Evolutionary conservation across 1,284 basidiomycete species (phyloP), one percentile per base, ranked within the genome.

Genomic region (Tetrapyrgos nigripes): DNA sequence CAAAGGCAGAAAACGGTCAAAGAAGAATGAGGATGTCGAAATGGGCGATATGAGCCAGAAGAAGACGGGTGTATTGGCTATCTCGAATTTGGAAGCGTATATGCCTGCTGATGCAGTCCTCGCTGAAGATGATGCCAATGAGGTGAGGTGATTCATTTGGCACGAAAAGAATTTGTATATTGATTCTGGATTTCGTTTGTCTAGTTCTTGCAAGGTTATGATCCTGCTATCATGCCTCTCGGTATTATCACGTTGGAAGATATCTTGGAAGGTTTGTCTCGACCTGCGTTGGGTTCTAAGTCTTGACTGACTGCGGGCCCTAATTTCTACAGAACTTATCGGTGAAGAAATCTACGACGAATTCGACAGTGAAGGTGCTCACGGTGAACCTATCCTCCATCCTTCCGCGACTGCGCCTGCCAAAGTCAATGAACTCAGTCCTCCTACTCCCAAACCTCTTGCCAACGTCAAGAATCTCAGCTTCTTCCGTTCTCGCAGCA

Each of bases 191-290:
- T n/a, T n/a, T n/a, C n/a, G 57, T n/a, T n/a, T n/a, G n/a, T n/a
- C n/a, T 68, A 90, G 83, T 92, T 94, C 74, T 76, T 93, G 68
- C 86, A 89, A 76, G 83, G 81, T 49, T 83, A 92, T 17, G 91
- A 89, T 70, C 89, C 83, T 0, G 84, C 87, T 23, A 80, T 91
- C 27, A 89, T 87, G 81, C 93, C 94, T 2, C 78, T 97, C 24
- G 95, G 94, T 59, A 94, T 97, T 70, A 96, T 97, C 65, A 97
- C 95, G 1, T 82, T 97, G 2, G 95, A 97, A 73, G 94, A 97
- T 65, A 92, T 96, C 14, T 79, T 96, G 9, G 94, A 96, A 84
- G 89, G 92, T 89, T 54, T 40, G 67, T 61, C 40, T 64, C n/a
- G n/a, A n/a, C n/a, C n/a, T n/a, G n/a, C n/a, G n/a, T n/a, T n/a